phyloP scores from a whole-genome alignment of 192 early-diverging fungal genomes.

The Jimgerdemannia lactiflua region DNA sequence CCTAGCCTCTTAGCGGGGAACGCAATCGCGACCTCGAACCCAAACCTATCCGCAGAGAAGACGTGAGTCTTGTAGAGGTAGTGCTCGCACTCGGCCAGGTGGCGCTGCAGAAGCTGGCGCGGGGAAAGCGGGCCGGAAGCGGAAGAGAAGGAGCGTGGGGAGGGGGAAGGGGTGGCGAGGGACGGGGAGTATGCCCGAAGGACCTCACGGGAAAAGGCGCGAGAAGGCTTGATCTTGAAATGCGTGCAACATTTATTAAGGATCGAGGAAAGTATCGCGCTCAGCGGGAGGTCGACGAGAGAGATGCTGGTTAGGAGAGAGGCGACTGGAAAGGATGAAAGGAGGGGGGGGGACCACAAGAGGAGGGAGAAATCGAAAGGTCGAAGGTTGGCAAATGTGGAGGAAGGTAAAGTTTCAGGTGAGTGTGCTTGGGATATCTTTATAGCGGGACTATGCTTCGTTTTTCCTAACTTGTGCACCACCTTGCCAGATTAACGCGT shows the following conservation, averaged over 20 bases:
- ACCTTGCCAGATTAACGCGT: no score
- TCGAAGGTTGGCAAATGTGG: neutral
- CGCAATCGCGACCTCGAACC: slow-evolving; percentile 17
- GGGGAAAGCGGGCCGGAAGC: neutral
- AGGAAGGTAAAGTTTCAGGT: no score
- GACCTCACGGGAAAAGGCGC: neutral
- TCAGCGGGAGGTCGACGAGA: neutral
- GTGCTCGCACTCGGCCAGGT: neutral
- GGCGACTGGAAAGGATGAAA: neutral
- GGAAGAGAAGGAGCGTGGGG: neutral
- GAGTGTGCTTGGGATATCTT: no score
- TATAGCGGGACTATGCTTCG: no score
- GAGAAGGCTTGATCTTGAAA: neutral
- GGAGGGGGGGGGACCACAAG: neutral
- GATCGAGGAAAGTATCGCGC: neutral
- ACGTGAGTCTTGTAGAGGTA: slow-evolving; percentile 14
- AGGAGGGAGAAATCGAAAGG: neutral
- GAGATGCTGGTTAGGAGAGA: neutral
- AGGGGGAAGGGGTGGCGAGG: neutral
- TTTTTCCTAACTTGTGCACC: no score
- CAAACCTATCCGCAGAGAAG: slow-evolving; percentile 21
- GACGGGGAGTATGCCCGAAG: neutral
- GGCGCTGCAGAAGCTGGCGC: neutral
- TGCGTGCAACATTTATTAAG: neutral
- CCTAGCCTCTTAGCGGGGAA: slow-evolving; percentile 20